phyloP scores from a whole-genome alignment of 2,329 filamentous ascomycete genomes.

The Penicillium sp. region DNA sequence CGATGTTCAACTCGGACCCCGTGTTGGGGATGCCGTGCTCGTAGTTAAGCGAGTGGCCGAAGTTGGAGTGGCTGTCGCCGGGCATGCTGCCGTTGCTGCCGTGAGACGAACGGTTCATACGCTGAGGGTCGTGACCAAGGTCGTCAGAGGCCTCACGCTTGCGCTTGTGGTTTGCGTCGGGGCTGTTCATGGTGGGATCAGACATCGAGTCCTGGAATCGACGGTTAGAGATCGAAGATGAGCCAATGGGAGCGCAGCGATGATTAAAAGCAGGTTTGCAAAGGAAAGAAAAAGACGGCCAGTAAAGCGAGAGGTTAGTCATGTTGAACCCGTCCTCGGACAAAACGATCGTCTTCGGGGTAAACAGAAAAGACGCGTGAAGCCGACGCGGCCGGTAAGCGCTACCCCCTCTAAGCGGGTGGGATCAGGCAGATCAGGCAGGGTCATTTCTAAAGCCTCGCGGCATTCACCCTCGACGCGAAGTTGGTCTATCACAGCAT shows the following conservation, averaged over 20 bases:
- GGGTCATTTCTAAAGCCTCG: not conserved
- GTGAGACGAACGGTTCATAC: slow-evolving; percentile 39
- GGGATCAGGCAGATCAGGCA: slow-evolving; percentile 6
- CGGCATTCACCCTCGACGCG: not conserved
- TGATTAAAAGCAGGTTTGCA: not conserved
- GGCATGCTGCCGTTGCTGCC: slow-evolving; percentile 39
- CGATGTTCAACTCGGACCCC: slow-evolving; percentile 40
- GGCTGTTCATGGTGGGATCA: slow-evolving; percentile 34
- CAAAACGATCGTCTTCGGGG: slow-evolving; percentile 12
- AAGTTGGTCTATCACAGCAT: slow-evolving; percentile 1
- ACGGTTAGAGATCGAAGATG: slow-evolving; percentile 20
- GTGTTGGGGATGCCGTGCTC: slow-evolving; percentile 38
- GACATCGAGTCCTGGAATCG: slow-evolving; percentile 29
- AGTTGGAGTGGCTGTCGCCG: slow-evolving; percentile 31
- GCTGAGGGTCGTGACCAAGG: slow-evolving; percentile 38
- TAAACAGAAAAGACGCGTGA: slow-evolving; percentile 27
- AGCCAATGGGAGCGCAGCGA: not conserved
- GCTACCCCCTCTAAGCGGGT: not conserved
- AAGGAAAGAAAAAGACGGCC: not conserved
- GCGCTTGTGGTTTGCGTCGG: slow-evolving; percentile 38
- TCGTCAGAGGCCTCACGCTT: slow-evolving; percentile 41
- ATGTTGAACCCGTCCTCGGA: slow-evolving; percentile 10
- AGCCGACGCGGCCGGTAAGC: slow-evolving; percentile 24
- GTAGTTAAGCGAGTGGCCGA: slow-evolving; percentile 36
- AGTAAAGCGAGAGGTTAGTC: slow-evolving; percentile 4